These are phyloP conservation scores for Pythium rhizo-oryzae DNA, from an alignment of 352 stramenopile genomes.

Conservation along the genomic window DNA sequence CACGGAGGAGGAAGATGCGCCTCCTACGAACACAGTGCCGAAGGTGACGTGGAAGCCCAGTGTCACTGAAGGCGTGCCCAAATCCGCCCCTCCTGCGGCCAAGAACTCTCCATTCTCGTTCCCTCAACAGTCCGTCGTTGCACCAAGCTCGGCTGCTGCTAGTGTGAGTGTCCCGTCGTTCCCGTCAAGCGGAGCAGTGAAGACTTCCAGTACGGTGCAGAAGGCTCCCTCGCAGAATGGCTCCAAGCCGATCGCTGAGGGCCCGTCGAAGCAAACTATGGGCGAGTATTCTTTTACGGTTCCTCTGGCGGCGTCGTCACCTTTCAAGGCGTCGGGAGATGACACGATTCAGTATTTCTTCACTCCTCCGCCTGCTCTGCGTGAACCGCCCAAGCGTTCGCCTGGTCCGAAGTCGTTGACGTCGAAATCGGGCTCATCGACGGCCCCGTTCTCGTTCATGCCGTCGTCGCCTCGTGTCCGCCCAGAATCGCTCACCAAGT, in stretches of 20 bases:
- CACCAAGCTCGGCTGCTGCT: background rate
- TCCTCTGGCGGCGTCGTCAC: constrained; percentile 20
- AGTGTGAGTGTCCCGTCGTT: background rate
- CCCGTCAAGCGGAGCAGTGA: background rate
- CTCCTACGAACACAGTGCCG: constrained; percentile 57
- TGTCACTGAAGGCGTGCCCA: background rate
- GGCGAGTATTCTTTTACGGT: constrained; percentile 62
- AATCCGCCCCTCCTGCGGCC: background rate
- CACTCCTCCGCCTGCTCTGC: constrained; percentile 54
- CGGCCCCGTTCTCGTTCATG: constrained; percentile 67
- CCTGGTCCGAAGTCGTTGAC: constrained; percentile 25
- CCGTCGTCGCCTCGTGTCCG: constrained; percentile 61
- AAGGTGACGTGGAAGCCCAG: constrained; percentile 28
- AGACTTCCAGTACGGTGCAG: background rate
- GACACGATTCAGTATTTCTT: constrained; percentile 67
- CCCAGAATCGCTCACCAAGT: constrained; percentile 43
- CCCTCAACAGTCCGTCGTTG: constrained; percentile 6
- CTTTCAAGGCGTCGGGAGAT: constrained; percentile 31
- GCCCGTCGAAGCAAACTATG: constrained; percentile 8
- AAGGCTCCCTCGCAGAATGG: background rate
- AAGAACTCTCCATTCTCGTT: constrained; percentile 18
- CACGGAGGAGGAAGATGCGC: constrained; percentile 41
- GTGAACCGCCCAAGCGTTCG: constrained; percentile 61
- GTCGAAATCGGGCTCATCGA: constrained; percentile 14
- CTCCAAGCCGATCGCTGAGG: background rate